Evolutionary conservation across 1,284 basidiomycete genomes (phyloP).

Genomic region (Xerocomus nothofagi): DNA sequence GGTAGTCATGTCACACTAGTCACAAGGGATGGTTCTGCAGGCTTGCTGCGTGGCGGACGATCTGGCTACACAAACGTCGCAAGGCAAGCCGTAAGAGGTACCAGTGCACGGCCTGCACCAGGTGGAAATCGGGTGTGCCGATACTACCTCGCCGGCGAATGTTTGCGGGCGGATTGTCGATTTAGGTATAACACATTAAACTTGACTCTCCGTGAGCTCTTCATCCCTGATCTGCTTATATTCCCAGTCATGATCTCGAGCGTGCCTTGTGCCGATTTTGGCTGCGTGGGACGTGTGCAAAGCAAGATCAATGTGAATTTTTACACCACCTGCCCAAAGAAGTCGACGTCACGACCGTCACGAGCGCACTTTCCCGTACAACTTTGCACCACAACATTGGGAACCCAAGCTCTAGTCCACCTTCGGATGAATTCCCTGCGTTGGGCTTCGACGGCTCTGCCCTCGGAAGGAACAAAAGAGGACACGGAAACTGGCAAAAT

Average conservation of each 20-base stretch:
- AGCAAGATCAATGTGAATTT: constrained; percentile 90
- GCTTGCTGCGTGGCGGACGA: constrained; percentile 44
- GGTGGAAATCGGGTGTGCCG: constrained; percentile 80
- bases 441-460: constrained; percentile 49
- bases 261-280: constrained; percentile 96
- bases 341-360: constrained; percentile 66
- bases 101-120: constrained; percentile 57
- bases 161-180: constrained; percentile 92
- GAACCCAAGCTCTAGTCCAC: constrained; percentile 42
- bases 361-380: constrained; percentile 68
- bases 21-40: constrained; percentile 48
- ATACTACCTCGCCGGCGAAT: constrained; percentile 96
- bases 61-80: constrained; percentile 40
- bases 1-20: constrained; percentile 64
- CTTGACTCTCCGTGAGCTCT: neutral
- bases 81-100: constrained; percentile 45
- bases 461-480: constrained; percentile 37
- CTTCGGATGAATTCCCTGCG: constrained; percentile 86
- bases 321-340: constrained; percentile 86
- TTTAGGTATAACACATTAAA: constrained; percentile 70
- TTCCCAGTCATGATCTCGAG: constrained; percentile 80
- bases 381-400: constrained; percentile 51
- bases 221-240: constrained; percentile 16
- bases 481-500: constrained; percentile 43
- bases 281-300: constrained; percentile 94